Base-by-base conservation (phyloP, 2,329 filamentous ascomycete species). In the Cladorrhinum sp. region DNA sequence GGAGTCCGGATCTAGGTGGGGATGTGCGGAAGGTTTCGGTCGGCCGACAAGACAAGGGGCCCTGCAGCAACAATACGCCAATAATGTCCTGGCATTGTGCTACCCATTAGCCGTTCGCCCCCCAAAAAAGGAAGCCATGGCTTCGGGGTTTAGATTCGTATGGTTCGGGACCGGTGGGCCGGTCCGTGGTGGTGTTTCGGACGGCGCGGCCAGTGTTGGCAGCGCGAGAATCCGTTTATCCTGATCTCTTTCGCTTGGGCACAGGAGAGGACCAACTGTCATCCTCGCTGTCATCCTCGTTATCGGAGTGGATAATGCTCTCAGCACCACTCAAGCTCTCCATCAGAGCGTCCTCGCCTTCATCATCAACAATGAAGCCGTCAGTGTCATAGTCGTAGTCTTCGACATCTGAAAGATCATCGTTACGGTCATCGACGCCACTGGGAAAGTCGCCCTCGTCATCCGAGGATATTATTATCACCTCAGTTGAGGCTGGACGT, bases 1-100 rank as follows among this genome's bases (percentile, higher is more conserved):
- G 57, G 59, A 58, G 46, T 61, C 57, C 67, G 67, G 67, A 68
- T 51, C 14, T 62, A 53, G 57, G 65, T 69, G 67, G 67, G 67
- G 67, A 69, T 69, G 65, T 69, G 67, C 67, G 67, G 57, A 23
- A 42, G 42, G 53, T 18, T 24, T 18, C 46, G 18, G 46, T 24
- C 46, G 46, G 14, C 46, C 46, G 46, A 30, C 26, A 30, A 24
- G 21, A 50, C 46, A 50, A 50, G 46, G 46, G 46, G 21, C 46
- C 21, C 21, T 50, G 46, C 36, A 42, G 36, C 10, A 42, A 42
- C 16, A 42, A 42, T 12, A n/a, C 36, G 36, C 36, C 16, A 42
- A 14, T n/a, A 14, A 42, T 42, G 36, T 14, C 8, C 46, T 5
- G 21, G 46, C 18, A 10, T 9, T 10, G 46, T 50, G 9, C 46